Evolutionary conservation across 768 basidiomycete species (phyloP), one percentile per base, ranked within the genome.

Genomic region (Dictyophora rubrovolvata): DNA sequence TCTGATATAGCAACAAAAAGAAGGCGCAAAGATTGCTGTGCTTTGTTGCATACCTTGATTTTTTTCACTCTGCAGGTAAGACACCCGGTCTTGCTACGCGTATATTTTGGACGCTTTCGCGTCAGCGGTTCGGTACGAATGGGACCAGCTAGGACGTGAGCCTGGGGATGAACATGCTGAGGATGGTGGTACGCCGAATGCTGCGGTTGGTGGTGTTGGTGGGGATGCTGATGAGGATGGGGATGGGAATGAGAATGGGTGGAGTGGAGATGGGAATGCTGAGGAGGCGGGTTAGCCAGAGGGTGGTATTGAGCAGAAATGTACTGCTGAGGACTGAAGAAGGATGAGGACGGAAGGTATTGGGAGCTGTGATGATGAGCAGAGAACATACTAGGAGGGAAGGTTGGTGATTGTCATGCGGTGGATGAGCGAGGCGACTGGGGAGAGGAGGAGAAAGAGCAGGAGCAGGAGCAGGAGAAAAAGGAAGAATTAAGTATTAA

Each of bases 1-100:
- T 53, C 21, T 42, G 20, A 35, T 22, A 16, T 28, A 16, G 42
- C 12, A 28, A 11, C 54, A 63, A 50, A 20, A 64, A 49, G 3
- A 56, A 46, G 37, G 49, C 48, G 36, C 20, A 60, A 55, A n/a
- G 46, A n/a, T n/a, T n/a, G 50, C 1, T n/a, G 47, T 51, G 50
- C 36, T 16, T 21, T 18, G 34, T 22, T 12, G 51, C 79, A 56
- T 63, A 89, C 89, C 81, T 96, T 96, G 67, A 97, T 91, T 78
- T 95, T 90, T 78, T 94, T 93, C 62, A 84, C 82, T 65, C 93
- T 81, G 79, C 93, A 97, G 48, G 90, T 93, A 69, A 95, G 74
- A 69, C 93, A 97, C 21, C 93, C 93, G 1, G 92, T 93, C 75
- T 95, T 93, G 72, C 89, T 91, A 65, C 93, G 82, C 62, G 89